Evolutionary conservation across 306 rosid species (phyloP), one percentile per base, ranked within the genome.

Genomic region (Pterocarpus macrocarpus): DNA sequence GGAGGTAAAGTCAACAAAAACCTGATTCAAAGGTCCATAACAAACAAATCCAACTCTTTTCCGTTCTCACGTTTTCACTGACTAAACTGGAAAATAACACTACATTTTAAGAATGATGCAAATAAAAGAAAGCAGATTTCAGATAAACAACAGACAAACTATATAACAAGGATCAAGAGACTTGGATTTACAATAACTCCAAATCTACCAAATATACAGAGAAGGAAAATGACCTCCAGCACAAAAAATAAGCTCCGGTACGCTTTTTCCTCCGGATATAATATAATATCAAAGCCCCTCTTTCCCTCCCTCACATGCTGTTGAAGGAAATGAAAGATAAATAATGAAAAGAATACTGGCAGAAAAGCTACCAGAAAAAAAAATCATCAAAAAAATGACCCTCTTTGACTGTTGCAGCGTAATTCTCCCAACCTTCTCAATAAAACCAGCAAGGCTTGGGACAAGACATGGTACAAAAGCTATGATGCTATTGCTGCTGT

Each of bases 101-200:
- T 69, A 79, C 68, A 70, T 57, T 33, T 74, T 22, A 65, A 45
- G 33, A 70, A 82, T 17, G 69, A 55, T 57, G 30, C 67, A 70
- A 39, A 74, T 44, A 16, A 70, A 5, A 34, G 64, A 69, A 65
- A 41, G 4, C 62, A 76, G 61, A 71, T 52, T 77, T 68, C 50
- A 63, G 68, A 43, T 67, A 53, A 76, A 43, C 35, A 22, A 61
- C 55, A 13, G 53, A 66, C 83, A 83, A 39, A 68, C 78, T 70
- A 80, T 6, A 80, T 70, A 64, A 75, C 58, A 70, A 69, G 85
- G 32, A 81, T 76, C 81, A 80, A 76, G 47, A 73, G 89, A 91
- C 80, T 77, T 78, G 89, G 82, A 84, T 87, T 80, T 80, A 87
- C 88, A 89, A 82, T 78, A 78, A 86, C 87, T 75, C 91, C 86